Percentiles rank a stretch among this genome's conserved stretches.
Evolutionary conservation across 768 basidiomycete genomes (phyloP).

Genomic region (Xerocomellus amylosporus): DNA sequence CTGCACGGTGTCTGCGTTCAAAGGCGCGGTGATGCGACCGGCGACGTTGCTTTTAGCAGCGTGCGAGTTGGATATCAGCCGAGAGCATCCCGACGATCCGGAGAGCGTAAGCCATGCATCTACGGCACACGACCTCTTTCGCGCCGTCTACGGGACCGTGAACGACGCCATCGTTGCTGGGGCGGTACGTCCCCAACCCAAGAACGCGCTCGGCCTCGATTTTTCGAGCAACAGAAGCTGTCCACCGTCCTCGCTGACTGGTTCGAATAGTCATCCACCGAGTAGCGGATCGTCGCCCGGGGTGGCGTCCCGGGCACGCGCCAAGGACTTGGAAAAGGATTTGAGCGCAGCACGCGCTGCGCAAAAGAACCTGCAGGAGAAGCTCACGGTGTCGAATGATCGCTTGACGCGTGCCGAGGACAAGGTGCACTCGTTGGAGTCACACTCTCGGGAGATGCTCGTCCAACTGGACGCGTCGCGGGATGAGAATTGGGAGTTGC

Average conservation of each 20-base stretch:
- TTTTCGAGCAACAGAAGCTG: conserved; percentile 14
- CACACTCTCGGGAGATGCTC: conserved; percentile 21
- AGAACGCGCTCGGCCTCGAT: conserved; percentile 28
- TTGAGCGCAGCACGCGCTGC: conserved; percentile 12
- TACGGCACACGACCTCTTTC: conserved; percentile 30
- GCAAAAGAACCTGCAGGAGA: conserved; percentile 20
- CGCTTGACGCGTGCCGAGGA: conserved; percentile 15
- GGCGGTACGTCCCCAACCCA: conserved; percentile 8
- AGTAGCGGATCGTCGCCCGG: not conserved
- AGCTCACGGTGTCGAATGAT: conserved; percentile 14
- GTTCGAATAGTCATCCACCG: not conserved
- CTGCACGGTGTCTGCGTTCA: conserved; percentile 7
- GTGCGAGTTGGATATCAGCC: conserved; percentile 33
- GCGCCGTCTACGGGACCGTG: conserved; percentile 28
- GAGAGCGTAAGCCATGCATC: conserved; percentile 21
- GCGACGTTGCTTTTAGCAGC: conserved; percentile 32
- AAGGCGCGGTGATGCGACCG: conserved; percentile 23
- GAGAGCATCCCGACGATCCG: conserved; percentile 21
- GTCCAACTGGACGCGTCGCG: conserved; percentile 17
- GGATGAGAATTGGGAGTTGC: conserved; percentile 23
- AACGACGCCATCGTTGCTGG: conserved; percentile 20
- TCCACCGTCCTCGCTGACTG: not conserved
- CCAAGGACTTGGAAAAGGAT: conserved; percentile 27
- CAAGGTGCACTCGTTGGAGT: conserved; percentile 17
- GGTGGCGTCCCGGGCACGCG: conserved; percentile 6